Evolutionary conservation across 2,329 filamentous ascomycete genomes (phyloP), one percentile per base, ranked within the genome.

Genomic region (Beauveria varroae): DNA sequence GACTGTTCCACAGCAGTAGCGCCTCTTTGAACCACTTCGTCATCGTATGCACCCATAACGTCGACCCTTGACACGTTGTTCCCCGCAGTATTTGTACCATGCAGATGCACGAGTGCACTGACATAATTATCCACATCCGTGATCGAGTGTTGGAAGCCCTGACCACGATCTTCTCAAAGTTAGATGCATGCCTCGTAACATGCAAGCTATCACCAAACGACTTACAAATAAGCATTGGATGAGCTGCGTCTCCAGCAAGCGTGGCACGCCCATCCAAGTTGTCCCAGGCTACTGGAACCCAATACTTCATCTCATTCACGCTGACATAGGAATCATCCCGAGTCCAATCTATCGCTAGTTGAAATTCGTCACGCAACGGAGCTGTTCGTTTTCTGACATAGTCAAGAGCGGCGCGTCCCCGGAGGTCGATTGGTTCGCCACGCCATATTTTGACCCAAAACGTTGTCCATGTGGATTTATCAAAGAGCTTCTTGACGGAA

Each of bases 141-240:
- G 47, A 79, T 74, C 34, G 72, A 72, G 63, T 79, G 74, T 62
- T 80, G 77, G 41, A 77, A 71, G 8, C 76, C 76, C 64, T 80
- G 78, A 0, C 76, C 78, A n/a, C 77, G 74, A 64, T 74, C 72
- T 73, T n/a, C 1, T 40, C 10, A 16, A 8, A 24, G 44, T 46
- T 24, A 50, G 18, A 50, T 2, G 14, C 12, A 5, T 14, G 34
- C 24, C 16, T 8, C n/a, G 10, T 5, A 3, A 51, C 4, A 7
- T 22, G n/a, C 44, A 41, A 28, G 4, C 1, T 12, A 40, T 20
- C 18, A 4, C 26, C 2, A 20, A 24, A 10, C 9, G 2, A 63
- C 68, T 65, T 66, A 75, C 73, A 76, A 30, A 73, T 70, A 16
- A 77, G 67, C 77, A 80, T 80, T 0, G 78, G 74, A 67, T 81